Evolutionary conservation across 306 rosid species (phyloP).

Genomic region (Herpetospermum pedunculosum): DNA sequence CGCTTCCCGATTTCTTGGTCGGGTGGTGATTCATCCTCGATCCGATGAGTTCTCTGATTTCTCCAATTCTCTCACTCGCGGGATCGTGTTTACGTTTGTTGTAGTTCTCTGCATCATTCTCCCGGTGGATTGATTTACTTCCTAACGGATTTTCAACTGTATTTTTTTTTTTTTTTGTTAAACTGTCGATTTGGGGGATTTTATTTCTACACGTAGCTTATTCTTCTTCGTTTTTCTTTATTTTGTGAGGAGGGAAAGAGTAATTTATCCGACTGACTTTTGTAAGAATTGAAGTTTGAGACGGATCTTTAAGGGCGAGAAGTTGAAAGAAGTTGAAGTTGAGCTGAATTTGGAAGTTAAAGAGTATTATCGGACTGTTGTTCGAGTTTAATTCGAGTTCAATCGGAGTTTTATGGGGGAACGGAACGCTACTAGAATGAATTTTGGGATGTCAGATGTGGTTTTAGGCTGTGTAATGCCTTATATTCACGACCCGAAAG

Average conservation of each 20-base stretch:
- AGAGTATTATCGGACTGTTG: too few species aligned
- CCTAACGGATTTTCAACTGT: background rate
- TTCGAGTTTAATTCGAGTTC: too few species aligned
- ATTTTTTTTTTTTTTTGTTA: background rate
- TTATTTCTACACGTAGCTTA: background rate
- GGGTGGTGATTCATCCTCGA: slow-evolving; percentile 18
- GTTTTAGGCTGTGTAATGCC: slow-evolving; percentile 66
- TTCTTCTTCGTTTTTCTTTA: background rate
- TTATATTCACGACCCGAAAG: slow-evolving; percentile 65
- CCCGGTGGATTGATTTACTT: background rate
- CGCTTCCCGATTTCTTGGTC: slow-evolving; percentile 18
- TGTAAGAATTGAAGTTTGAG: background rate
- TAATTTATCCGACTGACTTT: background rate
- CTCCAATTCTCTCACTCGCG: background rate
- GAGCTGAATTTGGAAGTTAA: too few species aligned
- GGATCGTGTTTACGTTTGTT: slow-evolving; percentile 8
- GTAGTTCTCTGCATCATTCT: background rate
- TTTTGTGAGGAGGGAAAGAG: background rate
- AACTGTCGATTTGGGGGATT: background rate
- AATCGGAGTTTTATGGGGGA: slow-evolving; percentile 25
- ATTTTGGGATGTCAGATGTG: slow-evolving; percentile 33
- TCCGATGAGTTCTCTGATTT: slow-evolving; percentile 10
- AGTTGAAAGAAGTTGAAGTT: too few species aligned
- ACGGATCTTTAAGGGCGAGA: background rate
- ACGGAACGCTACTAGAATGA: slow-evolving; percentile 7